Conservation (phyloP, 345 rosid species). For the Aquilaria malaccensis region DNA sequence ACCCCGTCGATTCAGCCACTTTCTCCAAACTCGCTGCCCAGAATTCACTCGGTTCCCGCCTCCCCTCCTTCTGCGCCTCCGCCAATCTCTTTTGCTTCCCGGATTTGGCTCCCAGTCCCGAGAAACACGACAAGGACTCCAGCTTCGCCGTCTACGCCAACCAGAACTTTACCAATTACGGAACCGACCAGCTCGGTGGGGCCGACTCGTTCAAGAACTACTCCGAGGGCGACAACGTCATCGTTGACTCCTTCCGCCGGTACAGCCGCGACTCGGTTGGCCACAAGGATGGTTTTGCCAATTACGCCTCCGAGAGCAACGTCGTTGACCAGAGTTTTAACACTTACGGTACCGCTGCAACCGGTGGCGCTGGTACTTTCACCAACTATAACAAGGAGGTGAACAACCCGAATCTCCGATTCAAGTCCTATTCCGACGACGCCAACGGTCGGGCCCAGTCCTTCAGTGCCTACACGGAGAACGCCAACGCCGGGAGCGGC, state of each 20-base stretch:
- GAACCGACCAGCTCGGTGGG: conserved; percentile 40
- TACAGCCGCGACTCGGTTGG: conserved; percentile 43
- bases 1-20: conserved; percentile 51
- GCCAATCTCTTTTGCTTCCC: conserved; percentile 88
- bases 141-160: conserved; percentile 45
- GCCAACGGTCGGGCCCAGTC: conserved; percentile 36
- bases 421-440: conserved; percentile 51
- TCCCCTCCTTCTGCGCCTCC: conserved; percentile 71
- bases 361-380: conserved; percentile 66
- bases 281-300: conserved; percentile 36
- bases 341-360: conserved; percentile 53
- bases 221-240: conserved; percentile 28
- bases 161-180: conserved; percentile 80
- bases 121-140: conserved; percentile 38
- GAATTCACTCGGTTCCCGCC: conserved; percentile 46
- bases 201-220: conserved; percentile 47
- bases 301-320: conserved; percentile 34
- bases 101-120: conserved; percentile 33
- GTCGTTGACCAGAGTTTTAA: conserved; percentile 70
- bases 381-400: conserved; percentile 38
- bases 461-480: conserved; percentile 41
- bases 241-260: conserved; percentile 44
- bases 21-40: conserved; percentile 65
- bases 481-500: conserved; percentile 49
- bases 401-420: conserved; percentile 55